Evolutionary conservation across 352 stramenopile genomes (phyloP).

Genomic region (Phytopythium vexans): DNA sequence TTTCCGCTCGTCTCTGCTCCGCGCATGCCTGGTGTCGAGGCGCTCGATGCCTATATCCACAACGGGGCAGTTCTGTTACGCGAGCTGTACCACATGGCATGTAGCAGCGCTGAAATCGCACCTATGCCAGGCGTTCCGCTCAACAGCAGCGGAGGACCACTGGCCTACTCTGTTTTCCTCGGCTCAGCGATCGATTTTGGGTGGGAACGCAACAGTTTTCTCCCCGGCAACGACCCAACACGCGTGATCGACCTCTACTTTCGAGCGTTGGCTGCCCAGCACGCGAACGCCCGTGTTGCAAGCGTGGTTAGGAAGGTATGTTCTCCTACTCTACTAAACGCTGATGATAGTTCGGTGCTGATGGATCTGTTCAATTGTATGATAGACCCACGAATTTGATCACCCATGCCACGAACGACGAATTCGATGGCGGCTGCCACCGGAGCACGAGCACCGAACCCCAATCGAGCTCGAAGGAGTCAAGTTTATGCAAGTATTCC

Average conservation of each 20-base stretch:
- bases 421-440: background rate
- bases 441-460: background rate
- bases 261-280: background rate
- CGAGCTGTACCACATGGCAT: constrained; percentile 4
- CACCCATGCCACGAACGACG: background rate
- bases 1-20: background rate
- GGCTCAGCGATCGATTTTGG: background rate
- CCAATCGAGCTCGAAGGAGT: background rate
- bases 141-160: background rate
- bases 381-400: background rate
- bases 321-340: no score
- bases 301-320: no score
- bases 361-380: no score
- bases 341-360: no score
- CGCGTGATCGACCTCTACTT: background rate
- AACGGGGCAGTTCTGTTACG: background rate
- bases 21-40: background rate
- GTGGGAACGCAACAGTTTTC: background rate
- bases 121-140: background rate
- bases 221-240: background rate
- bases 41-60: background rate
- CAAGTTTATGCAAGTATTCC: constrained; percentile 1
- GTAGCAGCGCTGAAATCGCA: background rate
- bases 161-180: constrained; percentile 3
- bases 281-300: background rate